Percentiles rank a stretch among this genome's conserved stretches.
phyloP scores from a whole-genome alignment of 139 green algal species.

The Limnomonas spitsbergensis region DNA sequence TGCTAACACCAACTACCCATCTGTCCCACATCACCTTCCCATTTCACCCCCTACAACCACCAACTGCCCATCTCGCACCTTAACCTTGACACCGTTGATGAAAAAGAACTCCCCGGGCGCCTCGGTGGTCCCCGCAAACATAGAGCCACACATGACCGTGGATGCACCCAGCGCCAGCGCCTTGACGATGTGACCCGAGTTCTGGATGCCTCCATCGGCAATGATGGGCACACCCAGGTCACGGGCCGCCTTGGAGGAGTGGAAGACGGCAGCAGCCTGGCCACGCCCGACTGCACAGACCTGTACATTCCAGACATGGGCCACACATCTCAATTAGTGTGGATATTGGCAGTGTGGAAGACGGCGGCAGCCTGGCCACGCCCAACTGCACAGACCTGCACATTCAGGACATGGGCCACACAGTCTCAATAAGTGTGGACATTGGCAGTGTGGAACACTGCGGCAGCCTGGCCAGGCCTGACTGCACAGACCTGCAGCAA shows the following conservation, averaged over 20 bases:
- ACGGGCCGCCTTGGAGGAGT: constrained; percentile 62
- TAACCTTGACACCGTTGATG: constrained; percentile 83
- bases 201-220: constrained; percentile 94
- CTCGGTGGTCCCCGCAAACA: constrained; percentile 94
- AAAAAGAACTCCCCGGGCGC: constrained; percentile 83
- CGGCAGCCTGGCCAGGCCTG: constrained; percentile 91
- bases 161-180: constrained; percentile 90
- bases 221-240: constrained; percentile 84
- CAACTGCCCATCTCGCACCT: constrained; percentile 5
- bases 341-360: constrained; percentile 79
- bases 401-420: too few species aligned
- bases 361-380: constrained; percentile 94
- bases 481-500: constrained; percentile 93
- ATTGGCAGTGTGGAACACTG: constrained; percentile 85
- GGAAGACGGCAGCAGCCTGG: constrained; percentile 94
- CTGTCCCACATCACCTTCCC: not conserved
- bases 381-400: constrained; percentile 92
- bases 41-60: not conserved
- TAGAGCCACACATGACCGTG: constrained; percentile 91
- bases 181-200: constrained; percentile 95
- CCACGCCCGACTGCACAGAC: constrained; percentile 96
- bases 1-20: too few species aligned
- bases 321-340: too few species aligned
- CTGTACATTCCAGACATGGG: too few species aligned
- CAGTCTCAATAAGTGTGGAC: too few species aligned